Base-by-base conservation (phyloP, 2,329 filamentous ascomycete species). In the Dothistroma septosporum region DNA sequence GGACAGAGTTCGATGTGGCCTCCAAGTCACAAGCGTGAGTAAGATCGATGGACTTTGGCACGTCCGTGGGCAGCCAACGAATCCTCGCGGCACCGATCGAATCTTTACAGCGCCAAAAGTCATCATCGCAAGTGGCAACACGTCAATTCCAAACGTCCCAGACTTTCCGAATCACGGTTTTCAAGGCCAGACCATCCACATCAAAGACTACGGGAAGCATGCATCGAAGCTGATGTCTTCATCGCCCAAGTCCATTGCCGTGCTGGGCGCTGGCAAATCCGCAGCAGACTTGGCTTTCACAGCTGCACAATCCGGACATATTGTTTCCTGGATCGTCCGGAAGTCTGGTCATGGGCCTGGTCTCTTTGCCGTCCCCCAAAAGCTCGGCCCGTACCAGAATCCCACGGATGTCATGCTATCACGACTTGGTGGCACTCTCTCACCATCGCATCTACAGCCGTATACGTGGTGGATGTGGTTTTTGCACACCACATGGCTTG, bases 221-320 rank as follows among this genome's bases (percentile, higher is more conserved):
- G 46, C 46, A 16, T n/a, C 14, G 11, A 2, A 2, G 46, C n/a
- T 49, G 16, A 16, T n/a, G 11, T 49, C 46, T 11, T 16, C 16
- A 4, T 11, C 14, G 21, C 21, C 46, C 16, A 49, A 49, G 53
- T 64, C 72, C 37, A 53, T 76, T 33, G 59, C 70, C 2, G 69
- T 77, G 0, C 47, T 76, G 14, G 75, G 76, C 14, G 75, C 66
- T 3, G 74, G 69, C 12, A 76, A 76, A 53, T 77, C 75, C 8
- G 68, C 75, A 6, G 75, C 73, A 19, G 76, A 77, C 60, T 72
- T 77, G 65, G 70, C 73, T 1, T 77, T 77, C 57, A 69, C 72
- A 41, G 61, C 65, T 9, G 69, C 68, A 28, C 75, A 75, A 62
- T 68, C 68, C 1, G 69, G 68, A 16, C 75, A 74, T 53, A 66